Evolutionary conservation across 495 filamentous ascomycete species (phyloP).

Genomic region (Tetracladium marchalianum): DNA sequence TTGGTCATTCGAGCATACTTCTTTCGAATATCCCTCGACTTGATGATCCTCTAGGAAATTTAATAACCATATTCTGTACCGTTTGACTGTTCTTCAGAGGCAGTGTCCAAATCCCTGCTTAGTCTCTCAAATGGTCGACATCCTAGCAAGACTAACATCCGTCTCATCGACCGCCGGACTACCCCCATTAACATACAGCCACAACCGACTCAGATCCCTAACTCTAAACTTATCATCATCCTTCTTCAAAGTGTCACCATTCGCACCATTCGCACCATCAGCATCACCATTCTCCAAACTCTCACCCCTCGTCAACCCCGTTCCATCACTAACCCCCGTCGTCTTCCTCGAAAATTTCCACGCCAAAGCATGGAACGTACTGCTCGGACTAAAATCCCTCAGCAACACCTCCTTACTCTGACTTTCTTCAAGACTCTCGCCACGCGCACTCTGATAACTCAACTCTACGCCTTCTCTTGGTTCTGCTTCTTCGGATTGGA

Average conservation of each 20-base stretch:
- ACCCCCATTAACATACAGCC: slow-evolving; percentile 61
- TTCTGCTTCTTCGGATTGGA: neutral
- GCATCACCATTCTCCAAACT: slow-evolving; percentile 2
- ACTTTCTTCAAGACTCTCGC: slow-evolving; percentile 26
- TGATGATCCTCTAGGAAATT: too few species aligned
- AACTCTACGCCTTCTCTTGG: slow-evolving; percentile 12
- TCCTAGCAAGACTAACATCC: too few species aligned
- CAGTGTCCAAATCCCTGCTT: too few species aligned
- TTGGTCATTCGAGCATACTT: too few species aligned
- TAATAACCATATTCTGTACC: too few species aligned
- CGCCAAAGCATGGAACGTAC: slow-evolving; percentile 1
- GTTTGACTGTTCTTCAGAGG: too few species aligned
- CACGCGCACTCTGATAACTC: slow-evolving; percentile 9
- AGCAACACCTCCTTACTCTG: slow-evolving; percentile 24
- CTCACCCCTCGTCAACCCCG: neutral
- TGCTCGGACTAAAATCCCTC: slow-evolving; percentile 30
- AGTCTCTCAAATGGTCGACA: too few species aligned
- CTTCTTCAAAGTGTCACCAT: neutral
- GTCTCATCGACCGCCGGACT: slow-evolving; percentile 28
- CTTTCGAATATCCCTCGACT: too few species aligned
- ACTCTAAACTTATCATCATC: slow-evolving; percentile 26
- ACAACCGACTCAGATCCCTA: slow-evolving; percentile 62
- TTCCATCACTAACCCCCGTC: slow-evolving; percentile 1
- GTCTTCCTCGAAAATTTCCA: slow-evolving; percentile 16
- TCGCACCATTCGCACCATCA: neutral